Evolutionary conservation across 257 asterid species (phyloP), one percentile per base, ranked within the genome.

Genomic region (Agastache rugosa): DNA sequence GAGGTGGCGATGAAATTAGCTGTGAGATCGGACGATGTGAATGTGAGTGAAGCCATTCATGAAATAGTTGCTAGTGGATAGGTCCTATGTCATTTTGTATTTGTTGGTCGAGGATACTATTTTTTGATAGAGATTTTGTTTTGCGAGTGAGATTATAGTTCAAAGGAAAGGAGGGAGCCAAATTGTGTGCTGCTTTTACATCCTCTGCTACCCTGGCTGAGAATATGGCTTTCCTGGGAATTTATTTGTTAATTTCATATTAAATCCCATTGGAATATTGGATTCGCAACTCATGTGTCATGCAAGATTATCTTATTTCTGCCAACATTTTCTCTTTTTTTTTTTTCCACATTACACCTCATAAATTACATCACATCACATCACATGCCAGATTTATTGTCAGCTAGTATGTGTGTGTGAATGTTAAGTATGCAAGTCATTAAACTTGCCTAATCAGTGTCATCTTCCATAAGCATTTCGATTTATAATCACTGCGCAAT

Each of bases 1-100:
- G 99, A 96, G 73, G 99, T 96, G 47, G 99, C 99, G 0, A 96
- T 96, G 99, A 96, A 96, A 77, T 80, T 96, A 85, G 88, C 91
- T 2, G 99, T 89, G 78, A 93, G 98, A 85, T 88, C 99, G 0
- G 97, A 96, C 23, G 97, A 96, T 59, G 88, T 77, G 76, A 87
- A 74, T 53, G 95, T 91, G 44, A 91, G 99, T 39, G 95, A 88
- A 39, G 93, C 98, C 23, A 87, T 96, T 63, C 99, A 96, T 74
- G 99, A 96, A 79, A 89, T 96, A 42, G 97, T 96, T 72, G 96
- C 93, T 65, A 91, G 96, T 82, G 98, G 98, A 68, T 96, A 86
- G 44, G 77, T 55, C 72, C 14, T 63, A 1, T 45, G 47, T 23
- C 65, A 5, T 42, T 76, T 53, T 70, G 75, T 69, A 56, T 54